Conservation (phyloP, 2,329 filamentous ascomycete genomes). For the Aspergillus intermedius region DNA sequence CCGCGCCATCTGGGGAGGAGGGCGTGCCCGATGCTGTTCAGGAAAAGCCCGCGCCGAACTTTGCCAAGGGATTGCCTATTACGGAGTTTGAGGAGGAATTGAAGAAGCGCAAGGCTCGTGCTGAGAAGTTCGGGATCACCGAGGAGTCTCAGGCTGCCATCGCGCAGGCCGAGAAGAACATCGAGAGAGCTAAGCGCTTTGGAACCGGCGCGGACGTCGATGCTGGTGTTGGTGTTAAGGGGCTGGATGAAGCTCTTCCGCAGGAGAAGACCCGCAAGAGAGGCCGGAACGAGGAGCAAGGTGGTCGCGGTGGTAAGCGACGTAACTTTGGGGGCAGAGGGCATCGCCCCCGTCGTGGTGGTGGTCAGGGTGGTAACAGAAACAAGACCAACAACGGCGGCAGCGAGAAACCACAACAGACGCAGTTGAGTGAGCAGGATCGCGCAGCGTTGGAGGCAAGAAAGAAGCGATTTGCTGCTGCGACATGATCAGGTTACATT, state of each 20-base stretch:
- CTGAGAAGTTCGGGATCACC: conserved; percentile 44
- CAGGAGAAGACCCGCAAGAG: conserved; percentile 37
- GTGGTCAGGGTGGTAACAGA: conserved; percentile 11
- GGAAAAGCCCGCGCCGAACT: conserved; percentile 33
- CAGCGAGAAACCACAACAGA: conserved; percentile 4
- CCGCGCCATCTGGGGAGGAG: conserved; percentile 10
- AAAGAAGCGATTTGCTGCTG: conserved; percentile 41
- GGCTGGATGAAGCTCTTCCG: conserved; percentile 42
- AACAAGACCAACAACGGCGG: conserved; percentile 16
- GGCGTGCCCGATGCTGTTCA: conserved; percentile 11
- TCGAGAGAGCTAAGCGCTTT: conserved; percentile 44
- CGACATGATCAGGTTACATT: conserved; percentile 15
- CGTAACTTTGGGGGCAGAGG: conserved; percentile 30
- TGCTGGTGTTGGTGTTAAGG: conserved; percentile 27
- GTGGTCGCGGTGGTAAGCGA: conserved; percentile 37
- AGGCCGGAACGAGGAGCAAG: conserved; percentile 31
- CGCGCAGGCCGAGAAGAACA: conserved; percentile 38
- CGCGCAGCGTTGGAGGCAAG: conserved; percentile 39
- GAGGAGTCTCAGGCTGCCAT: conserved; percentile 33
- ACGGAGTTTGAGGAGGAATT: conserved; percentile 42
- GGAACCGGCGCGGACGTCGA: conserved; percentile 24
- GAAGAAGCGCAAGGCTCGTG: conserved; percentile 43
- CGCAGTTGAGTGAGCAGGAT: conserved; percentile 36
- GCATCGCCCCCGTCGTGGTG: conserved; percentile 20
- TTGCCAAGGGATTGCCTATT: conserved; percentile 36